These are phyloP conservation scores for Drechslera avenae DNA, from an alignment of 2,329 filamentous ascomycete species.

Conservation along the genomic window DNA sequence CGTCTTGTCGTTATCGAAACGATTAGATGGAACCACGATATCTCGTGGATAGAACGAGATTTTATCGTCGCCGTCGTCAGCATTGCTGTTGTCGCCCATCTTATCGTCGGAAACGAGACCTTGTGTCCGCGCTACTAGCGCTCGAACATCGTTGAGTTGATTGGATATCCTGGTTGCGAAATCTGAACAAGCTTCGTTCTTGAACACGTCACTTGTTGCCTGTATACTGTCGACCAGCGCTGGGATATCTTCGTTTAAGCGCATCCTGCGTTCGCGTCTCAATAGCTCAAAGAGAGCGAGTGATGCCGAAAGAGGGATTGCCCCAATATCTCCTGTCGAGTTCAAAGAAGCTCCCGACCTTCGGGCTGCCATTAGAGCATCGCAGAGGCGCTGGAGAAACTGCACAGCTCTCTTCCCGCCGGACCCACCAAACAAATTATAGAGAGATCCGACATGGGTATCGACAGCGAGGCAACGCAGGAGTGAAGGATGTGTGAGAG, in stretches of 20 bases:
- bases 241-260: slow-evolving; percentile 28
- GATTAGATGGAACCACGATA: slow-evolving; percentile 24
- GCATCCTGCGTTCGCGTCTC: slow-evolving; percentile 21
- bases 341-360: not conserved
- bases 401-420: slow-evolving; percentile 38
- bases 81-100: not conserved
- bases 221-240: slow-evolving; percentile 14
- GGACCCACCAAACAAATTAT: slow-evolving; percentile 44
- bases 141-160: slow-evolving; percentile 17
- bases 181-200: not conserved
- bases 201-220: slow-evolving; percentile 7
- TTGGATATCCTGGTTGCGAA: not conserved
- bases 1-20: slow-evolving; percentile 43
- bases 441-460: slow-evolving; percentile 41
- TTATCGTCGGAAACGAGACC: slow-evolving; percentile 16
- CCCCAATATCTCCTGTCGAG: not conserved
- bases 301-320: slow-evolving; percentile 16
- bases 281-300: slow-evolving; percentile 27
- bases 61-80: not conserved
- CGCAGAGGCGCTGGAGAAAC: slow-evolving; percentile 38
- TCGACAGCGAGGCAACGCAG: slow-evolving; percentile 45
- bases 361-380: slow-evolving; percentile 9
- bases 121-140: slow-evolving; percentile 22
- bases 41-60: slow-evolving; percentile 32
- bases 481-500: slow-evolving; percentile 42